These are phyloP conservation scores for Ochetophila trinervis DNA, from an alignment of 306 rosid species.

Conservation along the genomic window DNA sequence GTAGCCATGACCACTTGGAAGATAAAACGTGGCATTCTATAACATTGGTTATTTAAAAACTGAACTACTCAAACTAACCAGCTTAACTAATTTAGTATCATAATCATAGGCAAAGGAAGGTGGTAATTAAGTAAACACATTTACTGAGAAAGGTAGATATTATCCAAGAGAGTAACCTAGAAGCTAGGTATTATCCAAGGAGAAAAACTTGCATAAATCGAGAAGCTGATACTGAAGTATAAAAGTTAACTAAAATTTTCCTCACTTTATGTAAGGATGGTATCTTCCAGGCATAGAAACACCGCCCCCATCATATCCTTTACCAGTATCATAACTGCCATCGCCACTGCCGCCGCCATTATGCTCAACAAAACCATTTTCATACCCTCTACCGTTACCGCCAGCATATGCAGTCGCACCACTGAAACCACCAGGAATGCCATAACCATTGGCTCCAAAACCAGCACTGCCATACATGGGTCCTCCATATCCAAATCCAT, in stretches of 20 bases:
- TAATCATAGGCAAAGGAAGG: too few relatives aligned
- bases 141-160: too few relatives aligned
- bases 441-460: conserved; percentile 36
- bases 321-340: background rate
- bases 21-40: too few relatives aligned
- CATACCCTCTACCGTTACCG: conserved; percentile 27
- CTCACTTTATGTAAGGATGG: conserved; percentile 50
- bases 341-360: background rate
- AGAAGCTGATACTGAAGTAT: too few relatives aligned
- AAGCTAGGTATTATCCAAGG: too few relatives aligned
- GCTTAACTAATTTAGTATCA: too few relatives aligned
- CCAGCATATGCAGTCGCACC: conserved; percentile 28
- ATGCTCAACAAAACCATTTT: conserved; percentile 13
- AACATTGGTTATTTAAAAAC: too few relatives aligned
- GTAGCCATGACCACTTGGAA: too few relatives aligned
- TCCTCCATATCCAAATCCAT: conserved; percentile 46
- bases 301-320: conserved; percentile 35
- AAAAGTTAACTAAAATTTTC: background rate
- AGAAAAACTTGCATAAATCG: too few relatives aligned
- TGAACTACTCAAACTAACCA: too few relatives aligned
- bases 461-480: conserved; percentile 49
- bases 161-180: too few relatives aligned
- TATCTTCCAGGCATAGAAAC: conserved; percentile 43
- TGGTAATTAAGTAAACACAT: too few relatives aligned
- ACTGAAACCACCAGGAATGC: conserved; percentile 39